A percentile compares a stretch with the other conserved stretches of the same genome.
Evolutionary conservation across 148 eudicot species (phyloP).

Genomic region (Vaccinium darrowii): DNA sequence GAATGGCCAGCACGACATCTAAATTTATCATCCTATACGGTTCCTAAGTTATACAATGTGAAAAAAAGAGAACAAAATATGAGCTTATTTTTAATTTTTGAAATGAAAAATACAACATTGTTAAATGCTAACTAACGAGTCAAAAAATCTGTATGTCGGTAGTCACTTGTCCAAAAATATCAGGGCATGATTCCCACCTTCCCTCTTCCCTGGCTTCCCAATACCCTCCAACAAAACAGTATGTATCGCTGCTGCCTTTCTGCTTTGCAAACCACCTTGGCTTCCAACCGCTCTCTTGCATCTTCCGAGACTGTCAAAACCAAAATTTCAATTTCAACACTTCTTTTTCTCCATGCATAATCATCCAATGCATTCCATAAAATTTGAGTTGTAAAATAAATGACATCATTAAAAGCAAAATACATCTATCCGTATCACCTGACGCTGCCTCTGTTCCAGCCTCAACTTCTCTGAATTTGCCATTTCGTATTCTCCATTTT

Average conservation of each 20-base stretch:
- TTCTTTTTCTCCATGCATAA: background rate
- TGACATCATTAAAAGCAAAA: background rate
- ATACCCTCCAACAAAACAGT: slow-evolving; percentile 29
- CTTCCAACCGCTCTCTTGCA: slow-evolving; percentile 38
- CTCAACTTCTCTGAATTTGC: slow-evolving; percentile 32
- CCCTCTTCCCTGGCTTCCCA: slow-evolving; percentile 35
- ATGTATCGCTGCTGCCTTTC: slow-evolving; percentile 13
- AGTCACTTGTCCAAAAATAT: slow-evolving; percentile 25
- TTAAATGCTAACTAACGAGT: background rate
- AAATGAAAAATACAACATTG: background rate
- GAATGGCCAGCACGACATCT: slow-evolving; percentile 5
- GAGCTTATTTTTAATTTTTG: background rate
- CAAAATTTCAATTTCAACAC: background rate
- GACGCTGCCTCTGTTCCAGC: slow-evolving; percentile 33
- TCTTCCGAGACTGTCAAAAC: slow-evolving; percentile 23
- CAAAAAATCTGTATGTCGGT: slow-evolving; percentile 13
- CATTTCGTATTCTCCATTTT: slow-evolving; percentile 30
- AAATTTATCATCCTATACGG: background rate
- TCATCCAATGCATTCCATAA: background rate
- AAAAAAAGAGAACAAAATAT: background rate
- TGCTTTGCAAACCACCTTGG: slow-evolving; percentile 31
- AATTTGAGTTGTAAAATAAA: background rate
- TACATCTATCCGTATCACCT: slow-evolving; percentile 17
- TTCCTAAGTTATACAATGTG: background rate
- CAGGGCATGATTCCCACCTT: slow-evolving; percentile 34